These are phyloP conservation scores for Emmonsia crescens DNA, from an alignment of 2,329 filamentous ascomycete species.

Conservation along the genomic window DNA sequence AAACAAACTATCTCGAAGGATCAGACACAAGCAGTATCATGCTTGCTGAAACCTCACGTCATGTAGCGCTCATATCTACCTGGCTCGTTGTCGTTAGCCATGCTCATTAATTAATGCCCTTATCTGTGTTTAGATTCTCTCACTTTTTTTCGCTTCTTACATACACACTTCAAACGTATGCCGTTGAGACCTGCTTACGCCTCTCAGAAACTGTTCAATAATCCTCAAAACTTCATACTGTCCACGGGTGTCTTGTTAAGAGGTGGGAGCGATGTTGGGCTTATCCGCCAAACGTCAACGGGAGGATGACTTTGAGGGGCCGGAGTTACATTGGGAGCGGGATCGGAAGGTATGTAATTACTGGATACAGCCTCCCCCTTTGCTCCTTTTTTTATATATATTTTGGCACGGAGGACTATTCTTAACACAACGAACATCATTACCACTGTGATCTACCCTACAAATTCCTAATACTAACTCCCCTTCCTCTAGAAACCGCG, in stretches of 20 bases:
- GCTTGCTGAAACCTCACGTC: conserved; percentile 4
- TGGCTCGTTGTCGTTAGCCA: neutral
- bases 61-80: neutral
- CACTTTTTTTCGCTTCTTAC: neutral
- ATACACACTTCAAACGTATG: neutral
- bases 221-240: neutral
- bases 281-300: conserved; percentile 19
- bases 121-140: neutral
- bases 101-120: neutral
- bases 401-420: neutral
- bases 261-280: conserved; percentile 15
- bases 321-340: conserved; percentile 3
- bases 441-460: neutral
- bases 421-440: neutral
- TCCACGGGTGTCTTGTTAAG: neutral
- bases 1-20: conserved; percentile 2
- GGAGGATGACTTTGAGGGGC: conserved; percentile 35
- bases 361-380: neutral
- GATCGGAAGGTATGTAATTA: conserved; percentile 20
- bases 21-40: conserved; percentile 5
- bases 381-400: neutral
- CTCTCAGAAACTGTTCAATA: neutral
- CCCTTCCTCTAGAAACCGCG: conserved; percentile 21
- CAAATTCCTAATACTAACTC: conserved; percentile 8
- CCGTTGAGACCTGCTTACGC: neutral